These are phyloP conservation scores for Theobroma cacao DNA, from an alignment of 345 rosid genomes.

Conservation along the genomic window DNA sequence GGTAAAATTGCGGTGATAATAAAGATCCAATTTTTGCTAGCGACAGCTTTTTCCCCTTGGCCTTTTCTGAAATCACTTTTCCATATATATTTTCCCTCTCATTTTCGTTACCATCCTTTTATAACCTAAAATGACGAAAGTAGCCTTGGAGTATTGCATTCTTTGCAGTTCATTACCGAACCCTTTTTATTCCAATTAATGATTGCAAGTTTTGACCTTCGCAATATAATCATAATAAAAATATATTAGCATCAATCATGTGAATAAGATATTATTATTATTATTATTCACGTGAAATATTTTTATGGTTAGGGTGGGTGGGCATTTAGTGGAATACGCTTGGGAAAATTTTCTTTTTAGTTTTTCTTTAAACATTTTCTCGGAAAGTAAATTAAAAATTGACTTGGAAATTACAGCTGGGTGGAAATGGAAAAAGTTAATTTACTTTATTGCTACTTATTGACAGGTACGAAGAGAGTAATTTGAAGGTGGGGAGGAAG, in stretches of 20 bases:
- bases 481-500: conserved; percentile 85
- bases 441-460: neutral
- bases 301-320: neutral
- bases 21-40: neutral
- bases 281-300: neutral
- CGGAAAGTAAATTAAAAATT: neutral
- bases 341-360: neutral
- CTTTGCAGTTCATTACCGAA: neutral
- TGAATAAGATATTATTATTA: neutral
- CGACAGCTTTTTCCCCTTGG: neutral
- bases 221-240: neutral
- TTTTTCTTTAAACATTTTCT: neutral
- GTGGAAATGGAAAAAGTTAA: neutral
- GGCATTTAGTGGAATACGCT: neutral
- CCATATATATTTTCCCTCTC: neutral
- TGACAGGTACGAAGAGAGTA: conserved; percentile 78
- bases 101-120: neutral
- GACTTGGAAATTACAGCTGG: neutral
- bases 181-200: neutral
- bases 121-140: neutral
- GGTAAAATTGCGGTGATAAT: conserved; percentile 36
- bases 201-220: neutral
- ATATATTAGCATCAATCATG: neutral
- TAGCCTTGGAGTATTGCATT: neutral
- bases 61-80: neutral